These are phyloP conservation scores for Penicillium sp. DNA, from an alignment of 2,329 filamentous ascomycete species.

Conservation along the genomic window DNA sequence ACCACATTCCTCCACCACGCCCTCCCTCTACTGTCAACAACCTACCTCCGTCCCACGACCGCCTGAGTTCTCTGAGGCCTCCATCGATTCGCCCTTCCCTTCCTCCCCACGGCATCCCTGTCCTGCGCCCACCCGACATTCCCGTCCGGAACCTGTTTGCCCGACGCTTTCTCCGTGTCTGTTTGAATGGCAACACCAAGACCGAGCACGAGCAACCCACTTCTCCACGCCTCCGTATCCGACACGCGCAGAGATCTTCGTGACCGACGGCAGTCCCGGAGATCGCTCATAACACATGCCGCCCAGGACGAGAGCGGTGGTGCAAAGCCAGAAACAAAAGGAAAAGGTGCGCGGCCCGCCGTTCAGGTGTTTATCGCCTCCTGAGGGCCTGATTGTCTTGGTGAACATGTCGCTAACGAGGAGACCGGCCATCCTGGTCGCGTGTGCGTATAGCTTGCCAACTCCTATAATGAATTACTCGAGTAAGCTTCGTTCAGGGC, in stretches of 20 bases:
- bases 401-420: conserved; percentile 17
- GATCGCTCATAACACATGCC: conserved; percentile 45
- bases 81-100: neutral
- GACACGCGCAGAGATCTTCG: conserved; percentile 28
- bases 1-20: neutral
- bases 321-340: conserved; percentile 61
- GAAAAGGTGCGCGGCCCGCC: conserved; percentile 52
- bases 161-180: conserved; percentile 1
- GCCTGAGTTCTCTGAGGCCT: neutral
- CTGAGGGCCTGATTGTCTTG: conserved; percentile 1
- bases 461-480: conserved; percentile 93
- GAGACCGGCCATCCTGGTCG: conserved; percentile 6
- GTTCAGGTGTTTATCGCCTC: neutral
- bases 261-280: conserved; percentile 27
- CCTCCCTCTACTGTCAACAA: neutral
- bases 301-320: conserved; percentile 51
- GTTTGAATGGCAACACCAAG: conserved; percentile 28
- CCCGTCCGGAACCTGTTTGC: conserved; percentile 6
- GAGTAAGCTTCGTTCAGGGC: conserved; percentile 63
- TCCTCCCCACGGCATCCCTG: neutral
- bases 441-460: conserved; percentile 70
- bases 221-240: conserved; percentile 12
- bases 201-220: conserved; percentile 19
- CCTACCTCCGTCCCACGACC: neutral
- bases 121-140: conserved; percentile 5